These are phyloP conservation scores for Linnemannia schmuckeri DNA, from an alignment of 192 early-diverging fungal species.

Conservation along the genomic window DNA sequence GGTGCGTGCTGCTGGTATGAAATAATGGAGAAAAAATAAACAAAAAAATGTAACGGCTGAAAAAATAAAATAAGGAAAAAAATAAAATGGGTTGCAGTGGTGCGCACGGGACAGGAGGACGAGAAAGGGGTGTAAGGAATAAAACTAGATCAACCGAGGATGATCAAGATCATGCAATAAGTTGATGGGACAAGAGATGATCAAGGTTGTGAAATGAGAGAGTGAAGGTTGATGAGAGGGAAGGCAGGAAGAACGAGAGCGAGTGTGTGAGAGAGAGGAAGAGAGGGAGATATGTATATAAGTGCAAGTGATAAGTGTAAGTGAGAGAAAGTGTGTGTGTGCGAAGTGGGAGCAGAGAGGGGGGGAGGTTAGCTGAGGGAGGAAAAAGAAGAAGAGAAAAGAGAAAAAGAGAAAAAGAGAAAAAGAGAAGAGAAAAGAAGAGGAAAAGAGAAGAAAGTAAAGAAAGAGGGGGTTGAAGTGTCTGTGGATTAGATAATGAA, in stretches of 20 bases:
- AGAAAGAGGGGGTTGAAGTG: neutral
- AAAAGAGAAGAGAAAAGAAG: neutral
- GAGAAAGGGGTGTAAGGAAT: neutral
- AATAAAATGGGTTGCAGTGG: neutral
- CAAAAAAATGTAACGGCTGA: conserved; percentile 10
- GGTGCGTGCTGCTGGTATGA: neutral
- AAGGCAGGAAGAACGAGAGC: neutral
- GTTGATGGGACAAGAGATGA: neutral
- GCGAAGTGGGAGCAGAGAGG: neutral
- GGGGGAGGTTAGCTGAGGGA: conserved; percentile 12
- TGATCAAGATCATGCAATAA: neutral
- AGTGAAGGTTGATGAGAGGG: neutral
- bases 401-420: neutral
- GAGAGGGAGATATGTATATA: neutral
- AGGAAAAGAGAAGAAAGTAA: neutral
- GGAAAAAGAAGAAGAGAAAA: neutral
- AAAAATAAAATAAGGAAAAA: neutral
- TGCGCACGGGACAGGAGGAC: neutral
- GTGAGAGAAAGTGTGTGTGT: neutral
- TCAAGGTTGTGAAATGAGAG: neutral
- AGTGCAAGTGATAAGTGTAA: neutral
- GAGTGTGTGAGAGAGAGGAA: neutral
- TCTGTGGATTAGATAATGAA: conserved; percentile 7
- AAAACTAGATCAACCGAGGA: neutral
- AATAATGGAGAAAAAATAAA: neutral